Evolutionary conservation across 768 basidiomycete genomes (phyloP), one percentile per base, ranked within the genome.

Genomic region (Suillus placidus): DNA sequence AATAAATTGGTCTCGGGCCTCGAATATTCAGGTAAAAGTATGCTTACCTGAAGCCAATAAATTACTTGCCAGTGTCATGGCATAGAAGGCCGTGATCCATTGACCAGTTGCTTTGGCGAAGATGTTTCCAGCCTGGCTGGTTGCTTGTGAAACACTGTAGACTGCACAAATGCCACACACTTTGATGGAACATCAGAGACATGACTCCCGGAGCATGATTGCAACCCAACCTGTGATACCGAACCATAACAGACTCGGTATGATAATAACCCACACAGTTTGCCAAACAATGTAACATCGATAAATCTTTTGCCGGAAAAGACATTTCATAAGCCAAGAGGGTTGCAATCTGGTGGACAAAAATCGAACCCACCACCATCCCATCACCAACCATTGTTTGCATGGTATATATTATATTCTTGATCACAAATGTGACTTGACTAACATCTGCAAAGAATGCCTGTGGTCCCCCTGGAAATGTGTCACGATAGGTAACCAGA

Each of bases 371-470:
- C 20, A 63, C 62, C 6, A 63, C n/a, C 5, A 63, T 40, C 1
- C 30, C 62, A 47, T 66, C 62, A 6, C 42, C 42, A 14, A 66
- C 18, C 6, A 63, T 37, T 4, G 65, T 63, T 56, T 71, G 62
- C 13, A 71, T 9, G 26, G 18, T 60, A 35, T 70, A 72, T 7
- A 75, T 58, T 2, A 49, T 64, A 57, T 69, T 72, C 54, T 75
- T 74, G 61, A 71, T 69, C n/a, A 73, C 62, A 60, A 71, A 71
- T 0, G 72, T 72, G 4, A 47, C 62, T 52, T 76, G 63, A 43
- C 66, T 63, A 6, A 65, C 57, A 32, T 71, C 68, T 3, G 68
- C 69, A 61, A 75, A 75, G 64, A 67, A 75, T 1, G 66, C 71
- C 14, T 61, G 1, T 1, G 74, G 71, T 3, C 74, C 74, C 1